A percentile compares a stretch with the other conserved stretches of the same genome.
Evolutionary conservation across 164 flowering plant species (phyloP).

Genomic region (Sedum album): DNA sequence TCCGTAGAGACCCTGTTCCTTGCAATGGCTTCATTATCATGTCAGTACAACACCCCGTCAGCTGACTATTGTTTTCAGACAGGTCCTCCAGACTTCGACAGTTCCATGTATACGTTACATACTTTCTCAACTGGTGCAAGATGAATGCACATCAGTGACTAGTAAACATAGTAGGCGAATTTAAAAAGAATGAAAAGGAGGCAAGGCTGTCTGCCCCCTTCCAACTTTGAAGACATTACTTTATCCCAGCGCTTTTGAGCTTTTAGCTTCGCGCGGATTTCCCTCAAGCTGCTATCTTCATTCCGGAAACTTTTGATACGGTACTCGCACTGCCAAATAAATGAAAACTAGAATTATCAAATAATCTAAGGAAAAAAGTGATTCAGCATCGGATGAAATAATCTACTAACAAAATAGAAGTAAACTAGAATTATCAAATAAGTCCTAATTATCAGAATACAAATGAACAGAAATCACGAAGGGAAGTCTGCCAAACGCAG

Average conservation of each 20-base stretch:
- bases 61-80: constrained; percentile 14
- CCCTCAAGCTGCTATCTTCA: constrained; percentile 61
- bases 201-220: neutral
- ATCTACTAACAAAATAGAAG: neutral
- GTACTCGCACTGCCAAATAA: constrained; percentile 57
- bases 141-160: constrained; percentile 13
- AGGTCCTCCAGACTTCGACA: constrained; percentile 36
- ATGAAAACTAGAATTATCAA: constrained; percentile 10
- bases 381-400: neutral
- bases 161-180: neutral
- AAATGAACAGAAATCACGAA: neutral
- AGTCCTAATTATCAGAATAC: neutral
- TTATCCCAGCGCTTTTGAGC: constrained; percentile 83
- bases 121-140: constrained; percentile 66
- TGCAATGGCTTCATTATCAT: constrained; percentile 18
- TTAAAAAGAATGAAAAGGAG: neutral
- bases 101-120: constrained; percentile 79
- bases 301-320: constrained; percentile 70
- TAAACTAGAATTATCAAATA: neutral
- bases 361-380: neutral
- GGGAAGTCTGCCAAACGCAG: neutral
- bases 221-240: constrained; percentile 28
- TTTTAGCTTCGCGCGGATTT: constrained; percentile 59
- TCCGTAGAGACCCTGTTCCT: constrained; percentile 27
- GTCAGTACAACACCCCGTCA: constrained; percentile 21